Conservation (phyloP, 2,329 filamentous ascomycete genomes). For the Pleomassaria siparia region DNA sequence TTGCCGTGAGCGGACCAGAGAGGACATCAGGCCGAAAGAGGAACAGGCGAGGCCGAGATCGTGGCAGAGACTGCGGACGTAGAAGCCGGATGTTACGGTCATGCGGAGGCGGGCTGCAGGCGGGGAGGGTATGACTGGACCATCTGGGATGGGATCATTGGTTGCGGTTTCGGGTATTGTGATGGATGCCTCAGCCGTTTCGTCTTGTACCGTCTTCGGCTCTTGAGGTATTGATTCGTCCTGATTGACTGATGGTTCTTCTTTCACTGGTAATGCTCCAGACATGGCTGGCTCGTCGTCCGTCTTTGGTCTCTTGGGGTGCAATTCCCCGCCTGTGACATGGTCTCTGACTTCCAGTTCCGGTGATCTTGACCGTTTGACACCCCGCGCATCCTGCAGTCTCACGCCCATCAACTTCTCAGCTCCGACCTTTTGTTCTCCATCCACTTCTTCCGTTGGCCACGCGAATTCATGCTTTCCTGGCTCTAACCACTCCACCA, state of each 20-base stretch:
- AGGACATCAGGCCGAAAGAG: constrained; percentile 83
- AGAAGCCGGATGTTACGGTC: constrained; percentile 94
- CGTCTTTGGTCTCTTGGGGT: constrained; percentile 25
- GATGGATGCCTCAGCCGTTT: not conserved
- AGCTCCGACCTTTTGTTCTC: constrained; percentile 73
- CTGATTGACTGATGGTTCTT: not conserved
- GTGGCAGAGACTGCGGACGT: constrained; percentile 90
- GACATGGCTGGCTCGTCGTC: constrained; percentile 37
- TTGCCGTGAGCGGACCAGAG: constrained; percentile 78
- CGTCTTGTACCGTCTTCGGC: not conserved
- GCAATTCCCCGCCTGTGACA: constrained; percentile 10
- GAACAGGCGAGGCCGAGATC: constrained; percentile 82
- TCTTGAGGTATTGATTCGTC: not conserved
- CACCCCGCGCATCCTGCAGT: constrained; percentile 9
- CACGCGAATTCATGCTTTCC: constrained; percentile 77
- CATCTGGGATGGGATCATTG: not conserved
- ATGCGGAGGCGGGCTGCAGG: constrained; percentile 82
- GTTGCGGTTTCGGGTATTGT: not conserved
- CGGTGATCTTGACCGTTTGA: constrained; percentile 18
- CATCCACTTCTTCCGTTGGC: constrained; percentile 76
- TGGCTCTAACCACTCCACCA: constrained; percentile 81
- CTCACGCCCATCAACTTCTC: constrained; percentile 61
- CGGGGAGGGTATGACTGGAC: constrained; percentile 34
- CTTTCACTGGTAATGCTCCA: constrained; percentile 27
- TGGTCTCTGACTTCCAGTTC: constrained; percentile 17